Evolutionary conservation across 768 basidiomycete genomes (phyloP).

Genomic region (Podaxis sp.): DNA sequence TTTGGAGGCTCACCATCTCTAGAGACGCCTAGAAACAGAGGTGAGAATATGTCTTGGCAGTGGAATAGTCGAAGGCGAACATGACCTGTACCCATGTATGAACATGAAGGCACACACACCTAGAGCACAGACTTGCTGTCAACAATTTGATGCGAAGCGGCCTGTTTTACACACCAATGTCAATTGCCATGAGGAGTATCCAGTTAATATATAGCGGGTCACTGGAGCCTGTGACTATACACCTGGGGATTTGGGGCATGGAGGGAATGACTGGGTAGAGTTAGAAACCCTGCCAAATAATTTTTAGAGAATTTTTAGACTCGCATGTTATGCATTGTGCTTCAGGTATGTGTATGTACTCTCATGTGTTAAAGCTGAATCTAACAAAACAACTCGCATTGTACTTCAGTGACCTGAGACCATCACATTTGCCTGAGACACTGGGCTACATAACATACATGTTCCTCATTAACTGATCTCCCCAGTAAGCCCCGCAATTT

Average conservation of each 20-base stretch:
- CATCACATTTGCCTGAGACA: too few species aligned
- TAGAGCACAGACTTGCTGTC: background rate
- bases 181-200: conserved; percentile 11
- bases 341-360: too few species aligned
- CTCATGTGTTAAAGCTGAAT: too few species aligned
- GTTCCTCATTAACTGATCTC: too few species aligned
- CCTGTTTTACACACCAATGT: background rate
- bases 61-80: background rate
- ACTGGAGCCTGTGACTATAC: conserved; percentile 2
- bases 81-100: background rate
- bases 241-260: background rate
- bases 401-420: too few species aligned
- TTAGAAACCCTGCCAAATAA: background rate
- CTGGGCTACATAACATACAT: too few species aligned
- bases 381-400: too few species aligned
- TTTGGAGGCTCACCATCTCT: conserved; percentile 1
- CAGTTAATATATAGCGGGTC: conserved; percentile 9
- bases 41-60: background rate
- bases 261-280: background rate
- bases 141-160: background rate
- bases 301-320: background rate
- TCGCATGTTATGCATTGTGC: background rate
- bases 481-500: too few species aligned
- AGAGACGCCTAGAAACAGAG: background rate
- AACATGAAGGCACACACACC: conserved; percentile 9